Percentiles rank a stretch among this genome's conserved stretches.
Conservation (phyloP, 768 basidiomycete species). For the Leccinum longicurvipes region DNA sequence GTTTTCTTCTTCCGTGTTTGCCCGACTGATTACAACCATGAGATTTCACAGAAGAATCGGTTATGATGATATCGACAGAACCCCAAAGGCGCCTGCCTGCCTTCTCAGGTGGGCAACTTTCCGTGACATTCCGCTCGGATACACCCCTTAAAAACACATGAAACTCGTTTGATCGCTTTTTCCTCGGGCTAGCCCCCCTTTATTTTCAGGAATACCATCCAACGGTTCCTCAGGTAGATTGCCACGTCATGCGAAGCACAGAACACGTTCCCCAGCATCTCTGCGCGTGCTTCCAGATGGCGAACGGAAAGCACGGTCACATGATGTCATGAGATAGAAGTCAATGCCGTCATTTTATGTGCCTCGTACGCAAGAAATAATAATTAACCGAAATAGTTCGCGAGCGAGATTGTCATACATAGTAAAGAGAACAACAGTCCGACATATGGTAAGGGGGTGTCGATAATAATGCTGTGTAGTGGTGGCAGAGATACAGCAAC, state of each 20-base stretch:
- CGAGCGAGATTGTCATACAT: conserved; percentile 14
- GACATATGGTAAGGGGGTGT: not conserved
- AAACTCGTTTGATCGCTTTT: not conserved
- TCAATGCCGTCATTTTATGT: conserved; percentile 4
- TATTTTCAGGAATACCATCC: not conserved
- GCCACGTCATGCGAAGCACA: not conserved
- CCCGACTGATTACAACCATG: not conserved
- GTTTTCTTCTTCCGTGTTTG: not conserved
- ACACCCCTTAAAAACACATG: not conserved
- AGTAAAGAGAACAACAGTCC: conserved; percentile 9
- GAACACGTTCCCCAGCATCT: not conserved
- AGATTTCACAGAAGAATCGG: not conserved
- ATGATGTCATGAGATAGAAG: conserved; percentile 5
- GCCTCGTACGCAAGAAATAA: conserved; percentile 16
- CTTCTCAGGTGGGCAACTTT: too few species aligned
- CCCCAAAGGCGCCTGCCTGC: not conserved
- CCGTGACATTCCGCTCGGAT: too few species aligned
- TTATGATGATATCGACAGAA: not conserved
- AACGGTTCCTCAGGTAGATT: not conserved
- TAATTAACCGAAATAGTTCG: conserved; percentile 18
- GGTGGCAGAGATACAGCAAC: not conserved
- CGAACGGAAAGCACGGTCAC: not conserved
- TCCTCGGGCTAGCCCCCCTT: not conserved
- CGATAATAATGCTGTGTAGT: not conserved
- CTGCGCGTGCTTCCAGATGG: not conserved